These are phyloP conservation scores for Tuber melanosporum DNA, from an alignment of 495 filamentous ascomycete genomes.

Conservation along the genomic window DNA sequence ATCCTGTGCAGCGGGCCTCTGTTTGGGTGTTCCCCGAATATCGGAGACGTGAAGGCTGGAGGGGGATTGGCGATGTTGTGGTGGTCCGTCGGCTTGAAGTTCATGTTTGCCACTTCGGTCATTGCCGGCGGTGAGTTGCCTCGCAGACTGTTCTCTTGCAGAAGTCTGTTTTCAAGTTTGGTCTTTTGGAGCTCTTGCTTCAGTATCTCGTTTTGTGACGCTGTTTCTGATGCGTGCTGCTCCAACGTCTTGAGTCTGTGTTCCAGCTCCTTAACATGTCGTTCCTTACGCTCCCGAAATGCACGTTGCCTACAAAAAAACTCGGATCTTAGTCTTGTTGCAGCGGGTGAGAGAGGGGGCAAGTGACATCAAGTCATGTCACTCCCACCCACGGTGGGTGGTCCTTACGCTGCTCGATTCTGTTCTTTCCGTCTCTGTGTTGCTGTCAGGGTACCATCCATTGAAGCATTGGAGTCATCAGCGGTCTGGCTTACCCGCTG, in stretches of 20 bases:
- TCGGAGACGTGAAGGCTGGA: constrained; percentile 38
- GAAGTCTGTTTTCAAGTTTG: constrained; percentile 40
- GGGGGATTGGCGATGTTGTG: constrained; percentile 44
- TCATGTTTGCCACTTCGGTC: constrained; percentile 58
- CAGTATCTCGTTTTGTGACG: constrained; percentile 89
- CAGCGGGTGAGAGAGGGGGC: not conserved
- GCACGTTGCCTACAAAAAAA: constrained; percentile 67
- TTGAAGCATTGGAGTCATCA: constrained; percentile 45
- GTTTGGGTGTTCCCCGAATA: constrained; percentile 50
- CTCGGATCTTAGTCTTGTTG: constrained; percentile 22
- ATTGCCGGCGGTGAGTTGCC: constrained; percentile 34
- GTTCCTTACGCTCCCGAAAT: constrained; percentile 94
- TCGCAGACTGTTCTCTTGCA: constrained; percentile 36
- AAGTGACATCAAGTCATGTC: constrained; percentile 6
- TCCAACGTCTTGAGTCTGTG: constrained; percentile 71
- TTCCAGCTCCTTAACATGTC: constrained; percentile 87
- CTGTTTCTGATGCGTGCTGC: constrained; percentile 48
- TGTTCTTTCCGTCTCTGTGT: constrained; percentile 72
- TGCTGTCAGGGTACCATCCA: constrained; percentile 25
- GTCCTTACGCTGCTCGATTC: constrained; percentile 87
- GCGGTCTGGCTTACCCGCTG: constrained; percentile 41
- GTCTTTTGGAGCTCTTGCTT: constrained; percentile 46
- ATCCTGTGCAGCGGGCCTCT: constrained; percentile 63
- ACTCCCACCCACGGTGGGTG: constrained; percentile 3
- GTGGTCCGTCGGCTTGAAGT: constrained; percentile 68